A percentile compares a stretch with the other conserved stretches of the same genome.
phyloP scores from a whole-genome alignment of 2,329 filamentous ascomycete species.

The Endocalyx cinctus region DNA sequence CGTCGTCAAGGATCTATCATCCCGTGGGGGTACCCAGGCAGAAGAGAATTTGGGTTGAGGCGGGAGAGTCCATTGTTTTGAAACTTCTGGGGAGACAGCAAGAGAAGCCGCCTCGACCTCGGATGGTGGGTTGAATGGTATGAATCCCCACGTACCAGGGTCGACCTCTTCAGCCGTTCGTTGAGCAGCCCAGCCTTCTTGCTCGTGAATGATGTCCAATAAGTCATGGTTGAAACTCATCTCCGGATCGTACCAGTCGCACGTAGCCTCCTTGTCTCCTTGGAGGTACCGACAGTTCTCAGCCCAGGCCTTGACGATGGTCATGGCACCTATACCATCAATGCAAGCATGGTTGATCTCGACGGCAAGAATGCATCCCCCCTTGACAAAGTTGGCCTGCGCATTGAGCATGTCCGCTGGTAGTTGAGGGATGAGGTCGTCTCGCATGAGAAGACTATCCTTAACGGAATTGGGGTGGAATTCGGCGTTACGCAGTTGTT shows the following conservation, averaged over 20 bases:
- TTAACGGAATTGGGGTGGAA: conserved; percentile 24
- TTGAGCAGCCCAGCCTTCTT: conserved; percentile 16
- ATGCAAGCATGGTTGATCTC: conserved; percentile 17
- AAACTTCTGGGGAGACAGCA: conserved; percentile 1
- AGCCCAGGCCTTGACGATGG: conserved; percentile 25
- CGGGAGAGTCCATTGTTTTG: conserved; percentile 1
- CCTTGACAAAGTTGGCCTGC: conserved; percentile 27
- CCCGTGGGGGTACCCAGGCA: conserved; percentile 19
- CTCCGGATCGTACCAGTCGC: conserved; percentile 23
- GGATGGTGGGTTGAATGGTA: conserved; percentile 15
- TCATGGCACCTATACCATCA: conserved; percentile 25
- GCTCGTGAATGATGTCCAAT: conserved; percentile 22
- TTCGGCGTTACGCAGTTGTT: conserved; percentile 15
- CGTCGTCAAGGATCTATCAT: conserved; percentile 22
- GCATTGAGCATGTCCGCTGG: conserved; percentile 24
- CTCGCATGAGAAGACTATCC: conserved; percentile 20
- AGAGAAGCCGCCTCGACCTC: not conserved
- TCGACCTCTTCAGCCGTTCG: conserved; percentile 17
- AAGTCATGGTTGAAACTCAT: conserved; percentile 27
- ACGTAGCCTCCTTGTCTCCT: conserved; percentile 12
- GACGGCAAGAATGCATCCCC: conserved; percentile 24
- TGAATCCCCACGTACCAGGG: conserved; percentile 16
- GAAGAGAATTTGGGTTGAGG: conserved; percentile 1
- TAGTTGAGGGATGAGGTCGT: conserved; percentile 11
- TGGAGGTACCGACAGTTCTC: conserved; percentile 25